Evolutionary conservation across 768 basidiomycete species (phyloP).

Genomic region (Rhizopogon vinicolor): DNA sequence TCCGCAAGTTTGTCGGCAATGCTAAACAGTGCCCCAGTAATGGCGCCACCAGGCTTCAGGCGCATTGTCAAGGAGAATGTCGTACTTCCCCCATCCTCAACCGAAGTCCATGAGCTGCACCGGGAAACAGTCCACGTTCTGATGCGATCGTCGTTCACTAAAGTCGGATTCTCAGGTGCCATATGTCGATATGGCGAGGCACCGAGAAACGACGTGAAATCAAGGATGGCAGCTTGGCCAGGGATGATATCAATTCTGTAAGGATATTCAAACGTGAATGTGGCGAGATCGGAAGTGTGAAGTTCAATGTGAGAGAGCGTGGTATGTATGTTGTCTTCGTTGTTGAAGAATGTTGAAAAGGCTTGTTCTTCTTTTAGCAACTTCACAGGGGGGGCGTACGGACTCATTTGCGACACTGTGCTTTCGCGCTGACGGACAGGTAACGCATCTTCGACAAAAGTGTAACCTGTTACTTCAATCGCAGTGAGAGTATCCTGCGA

Average conservation of each 20-base stretch:
- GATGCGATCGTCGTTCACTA: constrained; percentile 61
- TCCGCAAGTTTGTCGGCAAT: constrained; percentile 40
- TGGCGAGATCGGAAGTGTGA: constrained; percentile 46
- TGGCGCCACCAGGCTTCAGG: constrained; percentile 46
- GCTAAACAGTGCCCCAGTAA: constrained; percentile 51
- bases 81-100: background rate
- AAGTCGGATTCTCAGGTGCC: constrained; percentile 41
- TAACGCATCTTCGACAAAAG: constrained; percentile 48
- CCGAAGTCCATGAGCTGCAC: constrained; percentile 14
- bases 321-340: constrained; percentile 13
- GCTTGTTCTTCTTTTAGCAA: constrained; percentile 45
- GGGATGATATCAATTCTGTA: constrained; percentile 29
- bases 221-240: constrained; percentile 54
- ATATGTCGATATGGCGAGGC: constrained; percentile 48
- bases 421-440: constrained; percentile 45
- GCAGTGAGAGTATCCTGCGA: constrained; percentile 47
- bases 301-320: constrained; percentile 34
- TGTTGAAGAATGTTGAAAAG: constrained; percentile 25
- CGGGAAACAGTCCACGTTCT: constrained; percentile 62
- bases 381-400: constrained; percentile 60
- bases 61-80: constrained; percentile 50
- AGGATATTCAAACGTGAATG: constrained; percentile 46
- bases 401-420: constrained; percentile 30
- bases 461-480: constrained; percentile 47
- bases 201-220: constrained; percentile 50